These are phyloP conservation scores for Exsudoporus frostii DNA, from an alignment of 768 basidiomycete species.

Conservation along the genomic window DNA sequence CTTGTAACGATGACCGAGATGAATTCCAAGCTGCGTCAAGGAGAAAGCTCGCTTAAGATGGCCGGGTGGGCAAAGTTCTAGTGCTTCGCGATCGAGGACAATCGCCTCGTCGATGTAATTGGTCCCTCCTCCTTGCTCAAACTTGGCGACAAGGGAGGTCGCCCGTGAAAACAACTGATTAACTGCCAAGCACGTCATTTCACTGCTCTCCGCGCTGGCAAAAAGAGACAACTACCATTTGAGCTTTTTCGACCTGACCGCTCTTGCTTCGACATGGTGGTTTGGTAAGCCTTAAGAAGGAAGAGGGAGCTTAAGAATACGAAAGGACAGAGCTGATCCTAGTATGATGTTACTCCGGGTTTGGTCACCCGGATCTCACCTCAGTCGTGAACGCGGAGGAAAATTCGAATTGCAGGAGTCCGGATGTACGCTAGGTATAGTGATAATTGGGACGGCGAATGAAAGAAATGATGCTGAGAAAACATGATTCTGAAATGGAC, in stretches of 20 bases:
- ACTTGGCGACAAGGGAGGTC: background rate
- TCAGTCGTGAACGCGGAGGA: no score
- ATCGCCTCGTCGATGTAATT: background rate
- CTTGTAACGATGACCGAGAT: background rate
- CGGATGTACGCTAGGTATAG: no score
- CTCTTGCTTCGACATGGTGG: background rate
- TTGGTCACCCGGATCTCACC: no score
- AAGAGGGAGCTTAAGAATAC: no score
- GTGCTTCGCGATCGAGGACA: background rate
- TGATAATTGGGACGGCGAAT: no score
- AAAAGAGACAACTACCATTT: background rate
- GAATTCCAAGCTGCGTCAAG: background rate
- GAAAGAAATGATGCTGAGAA: no score
- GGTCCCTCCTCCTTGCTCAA: no score
- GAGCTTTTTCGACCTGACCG: background rate
- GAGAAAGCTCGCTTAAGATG: background rate
- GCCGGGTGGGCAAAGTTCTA: background rate
- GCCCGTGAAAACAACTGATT: background rate
- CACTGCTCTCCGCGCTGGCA: background rate
- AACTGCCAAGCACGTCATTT: background rate
- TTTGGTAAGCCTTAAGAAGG: no score
- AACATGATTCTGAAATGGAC: no score
- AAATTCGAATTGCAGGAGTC: no score
- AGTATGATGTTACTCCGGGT: no score
- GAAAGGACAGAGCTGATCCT: no score